Percentiles rank a stretch among this genome's conserved stretches.
Evolutionary conservation across 1,284 basidiomycete species (phyloP).

Genomic region (Fomitopsis palustris): DNA sequence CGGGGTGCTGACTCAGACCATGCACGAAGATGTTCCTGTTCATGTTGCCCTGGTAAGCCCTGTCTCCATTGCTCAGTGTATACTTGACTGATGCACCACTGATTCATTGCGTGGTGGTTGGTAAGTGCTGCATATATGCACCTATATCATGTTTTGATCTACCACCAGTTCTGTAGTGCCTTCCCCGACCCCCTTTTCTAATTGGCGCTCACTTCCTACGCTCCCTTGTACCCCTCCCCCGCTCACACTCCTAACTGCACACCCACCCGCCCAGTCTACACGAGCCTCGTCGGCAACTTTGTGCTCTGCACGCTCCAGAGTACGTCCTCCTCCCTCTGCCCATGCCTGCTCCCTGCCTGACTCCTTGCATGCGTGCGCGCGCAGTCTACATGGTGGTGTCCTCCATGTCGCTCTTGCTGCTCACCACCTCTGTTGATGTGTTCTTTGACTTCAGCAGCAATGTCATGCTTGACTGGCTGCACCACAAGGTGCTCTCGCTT

Average conservation of each 20-base stretch:
- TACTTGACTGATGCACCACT: too few relatives aligned
- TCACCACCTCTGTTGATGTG: conserved; percentile 88
- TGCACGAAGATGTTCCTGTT: too few relatives aligned
- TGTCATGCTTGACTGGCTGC: conserved; percentile 78
- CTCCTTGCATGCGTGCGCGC: too few relatives aligned
- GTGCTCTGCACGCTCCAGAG: conserved; percentile 66
- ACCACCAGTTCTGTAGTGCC: too few relatives aligned
- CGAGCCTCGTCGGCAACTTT: conserved; percentile 78
- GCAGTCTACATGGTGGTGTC: conserved; percentile 88
- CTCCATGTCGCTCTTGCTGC: conserved; percentile 80
- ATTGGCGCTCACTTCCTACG: conserved; percentile 23
- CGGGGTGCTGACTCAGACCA: too few relatives aligned
- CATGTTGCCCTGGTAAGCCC: too few relatives aligned
- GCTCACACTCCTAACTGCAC: not conserved
- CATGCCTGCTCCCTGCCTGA: conserved; percentile 1
- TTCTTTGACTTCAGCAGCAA: conserved; percentile 93
- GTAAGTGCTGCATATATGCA: too few relatives aligned
- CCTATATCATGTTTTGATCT: too few relatives aligned
- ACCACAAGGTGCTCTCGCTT: conserved; percentile 69
- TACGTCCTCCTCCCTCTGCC: conserved; percentile 41
- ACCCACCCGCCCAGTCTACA: conserved; percentile 74
- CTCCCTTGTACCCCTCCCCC: not conserved
- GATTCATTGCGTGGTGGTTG: too few relatives aligned
- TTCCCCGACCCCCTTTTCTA: too few relatives aligned
- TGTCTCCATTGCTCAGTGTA: too few relatives aligned